Conservation (phyloP, 257 asterid genomes). For the Euphrasia confusa region DNA sequence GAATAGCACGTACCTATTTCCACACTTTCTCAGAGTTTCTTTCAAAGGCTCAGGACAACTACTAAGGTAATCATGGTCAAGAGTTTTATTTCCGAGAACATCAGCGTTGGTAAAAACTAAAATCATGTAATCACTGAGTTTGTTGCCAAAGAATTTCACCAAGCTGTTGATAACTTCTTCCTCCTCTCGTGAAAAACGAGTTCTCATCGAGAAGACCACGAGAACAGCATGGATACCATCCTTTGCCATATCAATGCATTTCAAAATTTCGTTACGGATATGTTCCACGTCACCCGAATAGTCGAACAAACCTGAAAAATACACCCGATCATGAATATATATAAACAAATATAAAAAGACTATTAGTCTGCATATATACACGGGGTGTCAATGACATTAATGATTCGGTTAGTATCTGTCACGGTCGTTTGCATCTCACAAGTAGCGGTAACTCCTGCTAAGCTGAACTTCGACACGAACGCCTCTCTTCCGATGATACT, state of each 20-base stretch:
- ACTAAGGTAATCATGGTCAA: too few species aligned
- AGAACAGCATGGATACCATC: slow-evolving; percentile 88
- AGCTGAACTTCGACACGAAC: neutral
- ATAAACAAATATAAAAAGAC: too few species aligned
- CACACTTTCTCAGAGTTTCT: neutral
- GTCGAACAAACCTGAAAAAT: slow-evolving; percentile 57
- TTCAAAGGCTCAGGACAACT: neutral
- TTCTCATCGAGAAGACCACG: too few species aligned
- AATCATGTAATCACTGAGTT: too few species aligned
- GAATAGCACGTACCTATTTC: neutral
- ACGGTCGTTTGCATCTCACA: neutral
- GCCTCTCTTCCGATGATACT: neutral
- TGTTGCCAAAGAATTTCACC: too few species aligned
- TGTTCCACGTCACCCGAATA: slow-evolving; percentile 37
- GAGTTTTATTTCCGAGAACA: too few species aligned
- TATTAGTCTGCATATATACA: neutral
- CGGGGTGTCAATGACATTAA: neutral
- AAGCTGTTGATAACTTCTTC: too few species aligned
- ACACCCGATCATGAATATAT: neutral
- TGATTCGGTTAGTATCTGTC: neutral
- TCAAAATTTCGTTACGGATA: slow-evolving; percentile 64
- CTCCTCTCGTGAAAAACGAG: too few species aligned
- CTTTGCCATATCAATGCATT: slow-evolving; percentile 74
- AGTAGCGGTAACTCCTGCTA: neutral
- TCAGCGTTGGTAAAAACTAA: too few species aligned